Base-by-base conservation (phyloP, 495 filamentous ascomycete genomes). In the Penicillium subrubescens region DNA sequence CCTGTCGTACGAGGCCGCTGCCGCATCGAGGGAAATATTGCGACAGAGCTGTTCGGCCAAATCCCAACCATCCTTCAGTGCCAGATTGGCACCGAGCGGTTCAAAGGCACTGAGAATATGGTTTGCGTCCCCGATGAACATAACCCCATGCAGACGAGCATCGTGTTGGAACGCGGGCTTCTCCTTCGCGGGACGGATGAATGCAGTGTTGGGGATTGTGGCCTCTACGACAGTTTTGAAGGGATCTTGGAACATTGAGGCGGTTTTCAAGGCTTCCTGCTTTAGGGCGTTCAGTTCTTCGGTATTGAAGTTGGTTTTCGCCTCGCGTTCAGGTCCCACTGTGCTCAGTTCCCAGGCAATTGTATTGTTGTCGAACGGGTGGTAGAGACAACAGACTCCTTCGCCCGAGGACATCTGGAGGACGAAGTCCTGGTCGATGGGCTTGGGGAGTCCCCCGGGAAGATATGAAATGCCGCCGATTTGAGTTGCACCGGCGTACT, bases 71-170 rank as follows among this genome's bases (percentile, higher is more conserved):
- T 65, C 57, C 27, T 60, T 60, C 17, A 65, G 57, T 19, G 57
- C 62, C 19, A 60, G 11, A 33, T 65, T 65, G 15, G 62, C 62
- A 0, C 62, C 62, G 6, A 65, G 27, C 3, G 56, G 41, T 23
- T 65, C 62, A 41, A 60, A 65, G 0, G 62, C 41, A 21, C 51
- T 65, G 31, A 65, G 57, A 8, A 65, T 57, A 56, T 65, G 62
- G 19, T 65, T 65, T 7, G 62, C 62, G 33, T 65, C 62, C 5
- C 62, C 62, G 33, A 65, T 65, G 37, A 65, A 65, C 12, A 65
- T 56, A 1, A 65, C 62, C 1, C 62, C 62, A 1, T 21, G 25
- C 12, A 60, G 50, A 10, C 37, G 25, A 19, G 25, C 31, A 57
- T 60, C 50, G 21, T 65, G 62, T 19, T 15, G 57, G 19, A 65